These are phyloP conservation scores for Botrytis fragariae DNA, from an alignment of 2,329 filamentous ascomycete species.

Conservation along the genomic window DNA sequence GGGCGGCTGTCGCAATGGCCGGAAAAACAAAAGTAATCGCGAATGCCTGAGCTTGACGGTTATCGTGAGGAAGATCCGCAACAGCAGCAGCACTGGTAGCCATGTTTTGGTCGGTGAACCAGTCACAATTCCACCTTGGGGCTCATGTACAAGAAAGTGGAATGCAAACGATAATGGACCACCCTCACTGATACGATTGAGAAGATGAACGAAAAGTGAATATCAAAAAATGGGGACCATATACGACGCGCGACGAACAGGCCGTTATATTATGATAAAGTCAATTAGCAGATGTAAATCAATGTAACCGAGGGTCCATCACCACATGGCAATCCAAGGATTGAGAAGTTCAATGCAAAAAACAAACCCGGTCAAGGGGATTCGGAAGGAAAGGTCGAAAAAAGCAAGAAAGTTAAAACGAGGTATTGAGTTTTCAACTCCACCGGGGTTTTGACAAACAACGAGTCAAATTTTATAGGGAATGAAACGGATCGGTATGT, in stretches of 20 bases:
- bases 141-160: background rate
- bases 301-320: background rate
- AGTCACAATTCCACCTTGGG: background rate
- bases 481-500: background rate
- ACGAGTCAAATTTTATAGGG: background rate
- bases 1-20: conserved; percentile 7
- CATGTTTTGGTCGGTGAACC: background rate
- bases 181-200: background rate
- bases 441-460: background rate
- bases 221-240: background rate
- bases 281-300: background rate
- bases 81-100: background rate
- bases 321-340: background rate
- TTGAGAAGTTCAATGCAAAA: background rate
- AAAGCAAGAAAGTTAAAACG: background rate
- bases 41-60: background rate
- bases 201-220: background rate
- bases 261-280: background rate
- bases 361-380: background rate
- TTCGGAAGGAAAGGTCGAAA: background rate
- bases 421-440: background rate
- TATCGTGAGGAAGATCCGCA: conserved; percentile 11
- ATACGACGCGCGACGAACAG: background rate
- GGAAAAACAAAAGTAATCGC: conserved; percentile 1
- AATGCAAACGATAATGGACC: background rate